Evolutionary conservation across 805 yeast species (phyloP), one percentile per base, ranked within the genome.

Genomic region (Schwanniomyces vanrijiae): DNA sequence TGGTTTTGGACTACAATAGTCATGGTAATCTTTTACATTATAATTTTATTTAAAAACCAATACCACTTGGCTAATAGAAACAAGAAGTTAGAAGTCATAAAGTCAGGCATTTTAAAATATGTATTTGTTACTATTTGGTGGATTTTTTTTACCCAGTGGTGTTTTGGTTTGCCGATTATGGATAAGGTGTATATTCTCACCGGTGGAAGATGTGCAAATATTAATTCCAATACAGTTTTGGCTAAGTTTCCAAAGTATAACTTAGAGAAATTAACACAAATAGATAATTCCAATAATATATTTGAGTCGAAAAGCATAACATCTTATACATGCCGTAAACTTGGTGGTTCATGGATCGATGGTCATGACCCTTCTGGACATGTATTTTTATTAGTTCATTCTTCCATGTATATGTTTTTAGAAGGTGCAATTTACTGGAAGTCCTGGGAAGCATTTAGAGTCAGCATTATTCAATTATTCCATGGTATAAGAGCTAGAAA

Each of bases 291-390:
- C 20, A 16, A 25, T 14, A 31, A 24, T 2, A 28, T 29, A 25
- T 42, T 38, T 18, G 63, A 60, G 43, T 54, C 63, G 4, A 44
- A 35, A 6, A 13, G 37, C 3, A 55, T 73, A 9, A 55, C 70
- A 5, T 71, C 76, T 8, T 61, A 60, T 43, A 53, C 56, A 14
- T 73, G 78, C 56, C 58, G 73, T 19, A 52, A 53, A 35, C 48
- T 70, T 79, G 94, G 62, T 65, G 94, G 62, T 43, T 60, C 50
- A 24, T 78, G 58, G 90, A 83, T 43, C 86, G 98, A 96, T 0
- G 99, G 99, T 0, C 96, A 90, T 61, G 99, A 94, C 68, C 96
- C 98, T 4, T 85, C 92, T 50, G 99, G 99, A 0, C 99, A 94
- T 61, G 85, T 89, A 1, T 94, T 91, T 56, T 63, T 94, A 37